Conservation (phyloP, 1,284 basidiomycete species). For the Boletus smithii region DNA sequence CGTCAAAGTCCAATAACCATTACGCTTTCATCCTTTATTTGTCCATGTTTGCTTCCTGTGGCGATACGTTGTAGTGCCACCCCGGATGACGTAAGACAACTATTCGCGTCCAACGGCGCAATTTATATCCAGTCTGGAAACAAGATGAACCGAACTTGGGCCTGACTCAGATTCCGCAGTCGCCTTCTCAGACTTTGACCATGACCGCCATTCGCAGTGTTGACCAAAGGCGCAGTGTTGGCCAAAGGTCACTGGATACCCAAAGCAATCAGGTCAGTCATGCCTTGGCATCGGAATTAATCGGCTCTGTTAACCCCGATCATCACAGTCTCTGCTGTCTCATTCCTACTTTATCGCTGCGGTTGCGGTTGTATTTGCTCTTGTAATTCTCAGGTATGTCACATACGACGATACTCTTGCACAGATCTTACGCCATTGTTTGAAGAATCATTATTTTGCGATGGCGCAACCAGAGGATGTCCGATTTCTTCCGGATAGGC, state of each 20-base stretch:
- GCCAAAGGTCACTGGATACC: slow-evolving; percentile 2
- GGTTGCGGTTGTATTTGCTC: slow-evolving; percentile 11
- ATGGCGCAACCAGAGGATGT: slow-evolving; percentile 15
- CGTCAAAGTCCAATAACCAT: not conserved
- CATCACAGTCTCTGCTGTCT: slow-evolving; percentile 20
- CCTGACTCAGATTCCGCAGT: slow-evolving; percentile 7
- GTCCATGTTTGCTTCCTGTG: slow-evolving; percentile 22
- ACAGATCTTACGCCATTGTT: not conserved
- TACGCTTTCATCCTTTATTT: slow-evolving; percentile 13
- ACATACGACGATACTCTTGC: not conserved
- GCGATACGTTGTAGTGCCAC: slow-evolving; percentile 14
- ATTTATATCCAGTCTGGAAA: not conserved
- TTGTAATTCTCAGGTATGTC: slow-evolving; percentile 26
- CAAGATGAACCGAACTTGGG: not conserved
- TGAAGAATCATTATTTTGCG: slow-evolving; percentile 26
- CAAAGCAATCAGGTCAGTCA: slow-evolving; percentile 19
- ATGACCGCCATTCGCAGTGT: slow-evolving; percentile 12
- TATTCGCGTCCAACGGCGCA: not conserved
- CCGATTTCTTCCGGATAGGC: slow-evolving; percentile 23
- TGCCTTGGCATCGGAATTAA: not conserved
- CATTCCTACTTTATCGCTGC: slow-evolving; percentile 27
- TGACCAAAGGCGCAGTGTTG: no score
- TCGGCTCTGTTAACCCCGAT: not conserved
- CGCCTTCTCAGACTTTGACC: not conserved
- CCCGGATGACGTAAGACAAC: not conserved